Evolutionary conservation across 2,329 filamentous ascomycete species (phyloP).

Genomic region (Pyricularia grisea): DNA sequence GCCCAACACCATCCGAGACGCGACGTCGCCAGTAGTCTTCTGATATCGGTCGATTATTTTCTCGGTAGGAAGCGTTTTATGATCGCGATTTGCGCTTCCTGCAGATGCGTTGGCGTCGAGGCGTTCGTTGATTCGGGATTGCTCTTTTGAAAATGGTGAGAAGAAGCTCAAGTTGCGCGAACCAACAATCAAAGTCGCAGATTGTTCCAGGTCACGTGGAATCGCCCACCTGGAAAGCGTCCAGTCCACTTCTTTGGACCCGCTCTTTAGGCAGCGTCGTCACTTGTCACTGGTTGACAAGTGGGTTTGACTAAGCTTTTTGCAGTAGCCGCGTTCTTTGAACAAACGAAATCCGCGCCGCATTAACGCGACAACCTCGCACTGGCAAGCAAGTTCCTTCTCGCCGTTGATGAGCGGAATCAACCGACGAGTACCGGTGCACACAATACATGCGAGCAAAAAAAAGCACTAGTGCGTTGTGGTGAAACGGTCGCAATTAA

Average conservation of each 20-base stretch:
- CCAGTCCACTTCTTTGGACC: neutral
- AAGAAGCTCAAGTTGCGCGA: constrained; percentile 5
- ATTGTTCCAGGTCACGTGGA: neutral
- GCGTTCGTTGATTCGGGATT: neutral
- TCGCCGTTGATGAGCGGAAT: neutral
- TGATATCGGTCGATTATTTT: neutral
- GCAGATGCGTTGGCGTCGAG: neutral
- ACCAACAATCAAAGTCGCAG: constrained; percentile 1
- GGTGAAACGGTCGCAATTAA: neutral
- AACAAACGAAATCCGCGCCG: neutral
- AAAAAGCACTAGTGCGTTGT: neutral
- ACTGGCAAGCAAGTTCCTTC: neutral
- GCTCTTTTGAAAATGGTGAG: constrained; percentile 1
- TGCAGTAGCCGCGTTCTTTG: neutral
- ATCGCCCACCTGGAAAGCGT: neutral
- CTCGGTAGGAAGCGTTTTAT: too few species aligned
- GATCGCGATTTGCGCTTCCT: neutral
- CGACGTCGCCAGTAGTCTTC: neutral
- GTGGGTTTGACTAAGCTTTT: neutral
- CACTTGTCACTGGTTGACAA: neutral
- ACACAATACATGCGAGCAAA: neutral
- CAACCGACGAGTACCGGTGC: neutral
- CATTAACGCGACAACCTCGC: neutral
- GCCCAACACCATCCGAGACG: constrained; percentile 1
- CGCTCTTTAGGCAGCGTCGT: neutral